Evolutionary conservation across 306 rosid species (phyloP).

Genomic region (Chamaecrista fasciculata): DNA sequence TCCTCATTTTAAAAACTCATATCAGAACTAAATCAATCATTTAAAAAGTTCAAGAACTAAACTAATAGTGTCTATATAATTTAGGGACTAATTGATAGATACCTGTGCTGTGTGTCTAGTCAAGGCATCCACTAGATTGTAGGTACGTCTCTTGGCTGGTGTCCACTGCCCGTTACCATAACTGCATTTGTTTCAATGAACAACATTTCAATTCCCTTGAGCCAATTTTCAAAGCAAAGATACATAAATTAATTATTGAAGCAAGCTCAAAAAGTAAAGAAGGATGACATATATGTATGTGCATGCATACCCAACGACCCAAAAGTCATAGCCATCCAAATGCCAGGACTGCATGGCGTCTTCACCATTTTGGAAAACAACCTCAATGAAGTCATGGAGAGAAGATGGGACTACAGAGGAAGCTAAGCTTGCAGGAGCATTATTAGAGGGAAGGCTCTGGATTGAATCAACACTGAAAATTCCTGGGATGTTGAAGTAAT

Average conservation of each 20-base stretch:
- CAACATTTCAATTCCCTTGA: not conserved
- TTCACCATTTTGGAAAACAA: conserved; percentile 86
- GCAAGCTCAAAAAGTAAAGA: not conserved
- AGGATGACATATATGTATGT: not conserved
- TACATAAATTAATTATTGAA: no score
- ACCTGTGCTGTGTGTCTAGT: conserved; percentile 98
- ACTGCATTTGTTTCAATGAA: conserved; percentile 44
- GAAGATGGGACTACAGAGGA: conserved; percentile 57
- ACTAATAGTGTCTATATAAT: no score
- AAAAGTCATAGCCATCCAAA: conserved; percentile 93
- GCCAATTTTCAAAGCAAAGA: not conserved
- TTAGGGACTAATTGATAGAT: no score
- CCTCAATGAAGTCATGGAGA: conserved; percentile 84
- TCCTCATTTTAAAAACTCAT: not conserved
- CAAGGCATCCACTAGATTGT: conserved; percentile 79
- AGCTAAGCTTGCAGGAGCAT: conserved; percentile 50
- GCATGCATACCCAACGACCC: conserved; percentile 98
- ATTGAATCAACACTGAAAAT: conserved; percentile 55
- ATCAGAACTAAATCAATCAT: no score
- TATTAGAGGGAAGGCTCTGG: conserved; percentile 55
- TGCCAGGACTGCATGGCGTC: conserved; percentile 80
- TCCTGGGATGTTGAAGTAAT: conserved; percentile 87
- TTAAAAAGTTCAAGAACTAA: no score
- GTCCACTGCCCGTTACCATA: conserved; percentile 78
- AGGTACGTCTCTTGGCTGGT: conserved; percentile 52